Evolutionary conservation across 1,284 basidiomycete genomes (phyloP), one percentile per base, ranked within the genome.

Genomic region (Boletus sp.): DNA sequence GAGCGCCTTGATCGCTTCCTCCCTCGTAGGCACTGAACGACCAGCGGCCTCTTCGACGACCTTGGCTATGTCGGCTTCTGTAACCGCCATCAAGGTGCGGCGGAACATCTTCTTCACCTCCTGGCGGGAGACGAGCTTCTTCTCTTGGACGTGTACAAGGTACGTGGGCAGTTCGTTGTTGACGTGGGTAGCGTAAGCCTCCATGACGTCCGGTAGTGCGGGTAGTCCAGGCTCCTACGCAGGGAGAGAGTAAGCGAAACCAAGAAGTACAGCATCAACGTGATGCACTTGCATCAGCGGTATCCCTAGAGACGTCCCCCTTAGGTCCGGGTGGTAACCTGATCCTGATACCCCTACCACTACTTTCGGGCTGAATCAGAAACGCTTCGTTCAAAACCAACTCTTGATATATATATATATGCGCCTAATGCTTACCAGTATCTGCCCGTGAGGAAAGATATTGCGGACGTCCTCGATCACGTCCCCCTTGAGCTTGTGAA

Each of bases 11-110:
- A 63, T 36, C 1, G 63, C 57, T 47, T 63, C 63, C 27, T 64
- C 59, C 38, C 64, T 56, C 4, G 65, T 62, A 13, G 61, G 57
- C 74, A 81, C 9, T 77, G 69, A 5, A 72, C 69, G 25, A 60
- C 64, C 19, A 76, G 62, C 5, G 72, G 75, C 27, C 75, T 57
- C 26, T 14, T 52, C 51, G 23, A 50, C 4, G 4, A 53, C 42
- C 23, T 51, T 58, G 48, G 52, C 14, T 19, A 67, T 57, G 36
- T 59, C 64, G 5, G 27, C 53, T 37, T 63, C 61, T 30, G 65
- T 65, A 2, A 67, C 38, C 0, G 52, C 46, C 46, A 52, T 44
- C 47, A 66, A 46, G 1, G 57, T 56, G 20, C 56, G 56, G 16
- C 58, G 62, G 46, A 65, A 64, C 40, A 57, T 59, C 34, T 42